phyloP scores from a whole-genome alignment of 139 green algal species.

The Coccomyxa sp. region DNA sequence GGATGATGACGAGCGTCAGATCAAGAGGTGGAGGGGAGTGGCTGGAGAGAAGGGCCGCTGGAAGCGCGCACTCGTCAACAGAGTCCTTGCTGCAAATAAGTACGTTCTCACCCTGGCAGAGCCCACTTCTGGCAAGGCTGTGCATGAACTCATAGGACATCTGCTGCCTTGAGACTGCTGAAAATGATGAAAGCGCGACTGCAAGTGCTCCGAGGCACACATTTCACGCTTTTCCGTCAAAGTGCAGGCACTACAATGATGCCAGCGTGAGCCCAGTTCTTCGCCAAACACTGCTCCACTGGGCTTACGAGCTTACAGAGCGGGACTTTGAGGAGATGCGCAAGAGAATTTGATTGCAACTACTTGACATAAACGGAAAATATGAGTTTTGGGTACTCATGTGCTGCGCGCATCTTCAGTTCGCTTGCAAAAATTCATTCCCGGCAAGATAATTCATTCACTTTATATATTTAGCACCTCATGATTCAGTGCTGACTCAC shows the following conservation, averaged over 20 bases:
- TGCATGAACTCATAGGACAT: neutral
- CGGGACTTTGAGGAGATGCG: slow-evolving; percentile 33
- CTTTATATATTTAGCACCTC: neutral
- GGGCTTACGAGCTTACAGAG: slow-evolving; percentile 52
- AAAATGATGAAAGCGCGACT: neutral
- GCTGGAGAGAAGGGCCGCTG: slow-evolving; percentile 49
- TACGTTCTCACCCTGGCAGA: neutral
- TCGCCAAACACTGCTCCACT: slow-evolving; percentile 52
- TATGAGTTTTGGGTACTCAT: neutral
- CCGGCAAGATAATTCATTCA: no score
- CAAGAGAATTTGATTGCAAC: neutral
- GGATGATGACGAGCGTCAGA: slow-evolving; percentile 54
- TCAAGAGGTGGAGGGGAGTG: slow-evolving; percentile 47
- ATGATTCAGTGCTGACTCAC: neutral
- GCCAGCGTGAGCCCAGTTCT: slow-evolving; percentile 42
- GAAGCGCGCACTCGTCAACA: slow-evolving; percentile 44
- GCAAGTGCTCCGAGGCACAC: neutral
- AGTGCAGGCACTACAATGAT: slow-evolving; percentile 30
- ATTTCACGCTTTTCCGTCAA: neutral
- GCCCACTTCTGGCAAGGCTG: neutral
- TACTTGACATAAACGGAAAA: neutral
- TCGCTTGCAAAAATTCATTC: no score
- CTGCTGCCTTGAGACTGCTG: neutral
- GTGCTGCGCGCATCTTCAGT: neutral
- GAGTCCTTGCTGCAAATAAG: slow-evolving; percentile 31